A percentile compares a stretch with the other conserved stretches of the same genome.
Conservation (phyloP, 2,329 filamentous ascomycete species). For the Trichoderma sp. region DNA sequence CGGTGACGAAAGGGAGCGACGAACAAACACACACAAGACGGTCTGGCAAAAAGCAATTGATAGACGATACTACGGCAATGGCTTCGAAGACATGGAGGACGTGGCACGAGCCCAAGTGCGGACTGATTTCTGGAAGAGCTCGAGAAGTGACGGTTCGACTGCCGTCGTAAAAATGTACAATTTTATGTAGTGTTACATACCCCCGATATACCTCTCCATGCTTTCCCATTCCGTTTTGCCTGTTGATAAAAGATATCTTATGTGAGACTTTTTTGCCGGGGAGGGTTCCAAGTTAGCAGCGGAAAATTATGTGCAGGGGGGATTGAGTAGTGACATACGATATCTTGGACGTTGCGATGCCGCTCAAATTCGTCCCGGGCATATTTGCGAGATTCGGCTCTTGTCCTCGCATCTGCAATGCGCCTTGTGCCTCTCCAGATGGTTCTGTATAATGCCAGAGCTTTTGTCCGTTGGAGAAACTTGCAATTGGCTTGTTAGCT, state of each 20-base stretch:
- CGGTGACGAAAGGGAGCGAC: neutral
- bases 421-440: conserved; percentile 53
- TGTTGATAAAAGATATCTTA: conserved; percentile 61
- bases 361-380: conserved; percentile 61
- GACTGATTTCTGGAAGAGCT: neutral
- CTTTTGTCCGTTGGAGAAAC: conserved; percentile 58
- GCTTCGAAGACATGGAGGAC: neutral
- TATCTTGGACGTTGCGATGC: conserved; percentile 53
- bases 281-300: neutral
- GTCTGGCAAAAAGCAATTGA: neutral
- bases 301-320: neutral
- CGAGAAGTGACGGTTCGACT: neutral
- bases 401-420: conserved; percentile 51
- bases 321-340: conserved; percentile 40
- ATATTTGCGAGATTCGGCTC: conserved; percentile 54
- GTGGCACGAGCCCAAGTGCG: neutral
- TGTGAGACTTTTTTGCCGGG: conserved; percentile 46
- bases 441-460: conserved; percentile 55
- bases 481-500: conserved; percentile 27
- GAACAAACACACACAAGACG: neutral
- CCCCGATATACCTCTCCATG: conserved; percentile 49
- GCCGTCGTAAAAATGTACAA: conserved; percentile 27
- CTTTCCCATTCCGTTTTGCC: conserved; percentile 65
- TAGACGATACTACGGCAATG: conserved; percentile 1
- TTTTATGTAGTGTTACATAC: conserved; percentile 32